Evolutionary conservation across 768 basidiomycete species (phyloP).

Genomic region (Boletus bicolor): DNA sequence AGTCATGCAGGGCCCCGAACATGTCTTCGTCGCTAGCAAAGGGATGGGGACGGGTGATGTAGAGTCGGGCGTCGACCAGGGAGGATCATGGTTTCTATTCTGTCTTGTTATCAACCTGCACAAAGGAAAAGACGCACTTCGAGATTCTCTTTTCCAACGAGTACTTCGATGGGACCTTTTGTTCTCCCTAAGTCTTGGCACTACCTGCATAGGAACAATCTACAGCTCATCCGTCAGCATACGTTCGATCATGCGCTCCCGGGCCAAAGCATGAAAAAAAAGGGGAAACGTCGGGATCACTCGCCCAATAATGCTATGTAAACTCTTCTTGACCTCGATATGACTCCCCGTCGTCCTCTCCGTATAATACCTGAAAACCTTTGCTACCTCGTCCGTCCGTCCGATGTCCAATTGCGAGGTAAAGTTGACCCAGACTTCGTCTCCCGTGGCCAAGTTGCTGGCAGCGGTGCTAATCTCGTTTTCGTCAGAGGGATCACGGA

Average conservation of each 20-base stretch:
- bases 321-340: slow-evolving; percentile 93
- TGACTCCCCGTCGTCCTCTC: slow-evolving; percentile 94
- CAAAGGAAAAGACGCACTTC: slow-evolving; percentile 73
- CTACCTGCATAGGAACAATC: slow-evolving; percentile 92
- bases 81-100: not conserved
- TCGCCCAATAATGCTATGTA: slow-evolving; percentile 94
- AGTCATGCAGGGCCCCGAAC: slow-evolving; percentile 85
- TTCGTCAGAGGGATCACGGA: slow-evolving; percentile 61
- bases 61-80: not conserved
- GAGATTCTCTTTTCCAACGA: slow-evolving; percentile 98
- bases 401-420: slow-evolving; percentile 63
- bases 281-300: slow-evolving; percentile 67
- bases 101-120: slow-evolving; percentile 78
- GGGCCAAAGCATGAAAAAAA: not conserved
- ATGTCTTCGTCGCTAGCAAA: slow-evolving; percentile 90
- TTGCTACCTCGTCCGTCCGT: slow-evolving; percentile 78
- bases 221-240: slow-evolving; percentile 26
- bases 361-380: slow-evolving; percentile 95
- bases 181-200: slow-evolving; percentile 95
- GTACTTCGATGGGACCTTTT: slow-evolving; percentile 96
- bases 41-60: too few relatives aligned
- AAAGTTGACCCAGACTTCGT: slow-evolving; percentile 75
- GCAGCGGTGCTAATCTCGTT: not conserved
- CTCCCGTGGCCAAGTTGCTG: not conserved
- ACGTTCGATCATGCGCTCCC: not conserved